These are phyloP conservation scores for Tuber umbilicatum DNA, from an alignment of 495 filamentous ascomycete genomes.

Conservation along the genomic window DNA sequence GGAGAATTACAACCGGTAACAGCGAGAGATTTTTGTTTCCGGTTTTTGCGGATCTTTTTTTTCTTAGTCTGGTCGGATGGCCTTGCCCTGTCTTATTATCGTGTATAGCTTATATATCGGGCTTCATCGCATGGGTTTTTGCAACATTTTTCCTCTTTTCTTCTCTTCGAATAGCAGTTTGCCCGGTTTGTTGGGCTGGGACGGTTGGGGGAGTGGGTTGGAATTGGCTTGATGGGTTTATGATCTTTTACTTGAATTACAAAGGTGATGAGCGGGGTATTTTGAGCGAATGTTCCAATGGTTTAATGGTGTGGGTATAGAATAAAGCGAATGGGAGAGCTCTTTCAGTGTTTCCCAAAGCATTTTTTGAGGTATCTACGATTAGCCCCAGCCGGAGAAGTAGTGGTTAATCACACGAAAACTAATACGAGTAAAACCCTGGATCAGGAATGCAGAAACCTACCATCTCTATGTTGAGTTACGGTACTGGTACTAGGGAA, in stretches of 20 bases:
- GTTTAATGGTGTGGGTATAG: not conserved
- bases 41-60: not conserved
- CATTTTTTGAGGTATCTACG: not conserved
- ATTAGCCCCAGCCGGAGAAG: not conserved
- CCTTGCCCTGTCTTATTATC: not conserved
- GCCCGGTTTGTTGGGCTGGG: not conserved
- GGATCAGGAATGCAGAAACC: not conserved
- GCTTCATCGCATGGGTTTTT: not conserved
- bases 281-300: not conserved
- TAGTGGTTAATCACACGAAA: not conserved
- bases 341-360: not conserved
- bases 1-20: not conserved
- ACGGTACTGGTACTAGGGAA: not conserved
- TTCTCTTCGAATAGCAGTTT: not conserved
- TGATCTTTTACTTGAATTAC: not conserved
- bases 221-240: not conserved
- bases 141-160: not conserved
- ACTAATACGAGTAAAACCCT: not conserved
- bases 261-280: not conserved
- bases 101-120: not conserved
- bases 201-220: not conserved
- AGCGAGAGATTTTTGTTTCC: not conserved
- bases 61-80: not conserved
- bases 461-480: not conserved
- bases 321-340: not conserved